A percentile compares a stretch with the other conserved stretches of the same genome.
Conservation (phyloP, 1,139 yeast species). For the Yamadazyma atmosphaerica region DNA sequence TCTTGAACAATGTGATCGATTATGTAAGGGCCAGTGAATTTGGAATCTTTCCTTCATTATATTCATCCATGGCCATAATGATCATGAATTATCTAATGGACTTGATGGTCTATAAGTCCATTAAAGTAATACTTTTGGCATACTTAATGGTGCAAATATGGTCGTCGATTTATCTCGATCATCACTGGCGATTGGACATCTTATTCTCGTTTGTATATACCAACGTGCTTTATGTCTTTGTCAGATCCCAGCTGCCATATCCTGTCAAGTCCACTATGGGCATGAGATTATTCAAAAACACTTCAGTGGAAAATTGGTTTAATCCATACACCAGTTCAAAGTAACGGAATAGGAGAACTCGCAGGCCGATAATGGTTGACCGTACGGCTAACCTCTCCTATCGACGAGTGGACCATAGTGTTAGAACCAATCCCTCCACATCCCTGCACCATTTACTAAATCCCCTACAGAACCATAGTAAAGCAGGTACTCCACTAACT, state of each 20-base stretch:
- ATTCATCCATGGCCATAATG: constrained; percentile 63
- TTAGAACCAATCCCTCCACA: too few species aligned
- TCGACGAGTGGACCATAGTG: too few species aligned
- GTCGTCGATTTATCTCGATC: constrained; percentile 73
- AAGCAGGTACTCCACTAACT: too few species aligned
- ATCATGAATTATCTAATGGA: constrained; percentile 48
- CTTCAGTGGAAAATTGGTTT: constrained; percentile 47
- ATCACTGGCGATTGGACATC: constrained; percentile 66
- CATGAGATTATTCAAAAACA: constrained; percentile 55
- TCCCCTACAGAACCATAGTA: too few species aligned
- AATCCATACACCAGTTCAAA: constrained; percentile 40
- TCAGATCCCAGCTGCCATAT: constrained; percentile 31
- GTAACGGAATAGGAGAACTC: too few species aligned
- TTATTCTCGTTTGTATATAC: constrained; percentile 37
- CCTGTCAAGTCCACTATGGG: constrained; percentile 49
- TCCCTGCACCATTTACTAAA: too few species aligned
- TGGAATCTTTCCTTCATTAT: constrained; percentile 70
- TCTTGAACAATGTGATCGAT: constrained; percentile 54
- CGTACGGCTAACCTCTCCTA: too few species aligned
- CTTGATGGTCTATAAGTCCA: constrained; percentile 36
- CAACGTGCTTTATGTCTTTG: constrained; percentile 22
- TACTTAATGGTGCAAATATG: constrained; percentile 65
- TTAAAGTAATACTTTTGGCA: constrained; percentile 32
- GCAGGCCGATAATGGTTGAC: too few species aligned
- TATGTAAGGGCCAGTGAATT: constrained; percentile 69